Evolutionary conservation across 352 stramenopile genomes (phyloP).

Genomic region (Halophytophthora batemanensis): DNA sequence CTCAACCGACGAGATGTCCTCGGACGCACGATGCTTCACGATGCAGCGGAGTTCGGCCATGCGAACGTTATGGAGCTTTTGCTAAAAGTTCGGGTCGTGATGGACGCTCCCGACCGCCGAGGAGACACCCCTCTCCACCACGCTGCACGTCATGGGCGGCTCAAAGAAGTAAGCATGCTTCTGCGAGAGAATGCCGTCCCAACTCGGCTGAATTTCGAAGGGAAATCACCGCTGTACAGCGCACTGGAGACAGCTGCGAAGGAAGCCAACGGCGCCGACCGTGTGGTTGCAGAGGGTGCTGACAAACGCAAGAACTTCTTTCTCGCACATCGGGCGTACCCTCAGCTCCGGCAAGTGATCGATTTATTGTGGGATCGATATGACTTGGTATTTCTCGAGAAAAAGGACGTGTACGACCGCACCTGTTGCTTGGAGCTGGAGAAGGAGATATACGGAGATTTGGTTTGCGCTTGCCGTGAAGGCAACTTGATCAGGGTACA

Average conservation of each 20-base stretch:
- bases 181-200: conserved; percentile 37
- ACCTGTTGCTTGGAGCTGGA: conserved; percentile 43
- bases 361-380: conserved; percentile 65
- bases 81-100: conserved; percentile 40
- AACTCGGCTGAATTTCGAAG: conserved; percentile 44
- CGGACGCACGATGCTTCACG: conserved; percentile 60
- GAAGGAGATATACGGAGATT: conserved; percentile 51
- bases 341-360: conserved; percentile 59
- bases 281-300: conserved; percentile 2
- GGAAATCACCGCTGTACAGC: conserved; percentile 50
- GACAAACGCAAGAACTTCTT: conserved; percentile 38
- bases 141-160: conserved; percentile 35
- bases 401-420: conserved; percentile 27
- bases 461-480: conserved; percentile 46
- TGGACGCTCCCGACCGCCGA: conserved; percentile 33
- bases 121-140: conserved; percentile 60
- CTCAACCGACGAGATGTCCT: conserved; percentile 52
- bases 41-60: conserved; percentile 55
- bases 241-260: conserved; percentile 45
- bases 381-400: conserved; percentile 21
- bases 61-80: conserved; percentile 47
- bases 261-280: not conserved
- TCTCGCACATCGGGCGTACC: conserved; percentile 31
- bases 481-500: conserved; percentile 60
- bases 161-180: conserved; percentile 56